phyloP scores from a whole-genome alignment of 345 rosid genomes.

The Syzygium oleosum region DNA sequence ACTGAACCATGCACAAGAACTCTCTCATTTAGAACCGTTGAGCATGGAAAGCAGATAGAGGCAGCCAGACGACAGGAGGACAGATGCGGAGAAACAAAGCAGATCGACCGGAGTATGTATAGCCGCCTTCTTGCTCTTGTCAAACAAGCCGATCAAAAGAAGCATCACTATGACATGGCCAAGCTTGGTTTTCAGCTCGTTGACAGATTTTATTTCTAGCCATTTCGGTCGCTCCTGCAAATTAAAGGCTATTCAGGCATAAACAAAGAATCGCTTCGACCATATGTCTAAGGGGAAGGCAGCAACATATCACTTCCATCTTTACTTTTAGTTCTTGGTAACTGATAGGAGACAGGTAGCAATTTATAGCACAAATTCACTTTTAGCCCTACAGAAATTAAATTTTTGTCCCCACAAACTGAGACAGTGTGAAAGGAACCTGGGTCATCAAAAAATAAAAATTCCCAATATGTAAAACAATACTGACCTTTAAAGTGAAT shows the following conservation, averaged over 20 bases:
- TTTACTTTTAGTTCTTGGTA: not conserved
- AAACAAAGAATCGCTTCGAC: not conserved
- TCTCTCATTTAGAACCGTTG: slow-evolving; percentile 22
- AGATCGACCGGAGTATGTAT: slow-evolving; percentile 60
- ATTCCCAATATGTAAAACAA: not conserved
- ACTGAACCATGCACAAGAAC: not conserved
- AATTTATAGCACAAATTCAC: not conserved
- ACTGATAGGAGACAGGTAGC: not conserved
- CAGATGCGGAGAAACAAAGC: slow-evolving; percentile 75
- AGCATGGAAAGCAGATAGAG: slow-evolving; percentile 83
- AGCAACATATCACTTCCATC: not conserved
- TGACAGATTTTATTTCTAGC: slow-evolving; percentile 72
- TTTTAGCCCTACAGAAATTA: not conserved
- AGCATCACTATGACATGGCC: slow-evolving; percentile 98
- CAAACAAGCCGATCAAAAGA: slow-evolving; percentile 77
- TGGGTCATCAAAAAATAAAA: not conserved
- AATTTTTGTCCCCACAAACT: not conserved
- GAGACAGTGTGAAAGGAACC: not conserved
- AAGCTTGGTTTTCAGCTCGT: slow-evolving; percentile 75
- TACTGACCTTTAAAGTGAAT: slow-evolving; percentile 59
- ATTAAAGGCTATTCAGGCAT: not conserved
- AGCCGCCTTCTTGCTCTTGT: slow-evolving; percentile 68
- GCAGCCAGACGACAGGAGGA: slow-evolving; percentile 70
- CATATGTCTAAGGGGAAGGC: not conserved
- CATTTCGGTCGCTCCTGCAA: slow-evolving; percentile 76